phyloP scores from a whole-genome alignment of 768 basidiomycete species.

The Mycena capillaripes region DNA sequence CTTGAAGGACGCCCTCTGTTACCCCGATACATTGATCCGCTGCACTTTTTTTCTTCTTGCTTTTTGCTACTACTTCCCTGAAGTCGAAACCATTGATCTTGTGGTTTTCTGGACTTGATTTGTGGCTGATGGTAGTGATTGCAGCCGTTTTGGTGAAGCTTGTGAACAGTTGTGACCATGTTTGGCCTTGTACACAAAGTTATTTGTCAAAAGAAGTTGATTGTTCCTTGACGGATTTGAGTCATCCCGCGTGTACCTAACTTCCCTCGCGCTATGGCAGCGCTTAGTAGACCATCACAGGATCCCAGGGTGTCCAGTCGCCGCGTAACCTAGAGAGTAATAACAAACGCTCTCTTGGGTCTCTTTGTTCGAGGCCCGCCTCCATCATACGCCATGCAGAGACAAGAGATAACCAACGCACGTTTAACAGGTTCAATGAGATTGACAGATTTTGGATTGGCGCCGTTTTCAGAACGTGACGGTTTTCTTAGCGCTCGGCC shows the following conservation, averaged over 20 bases:
- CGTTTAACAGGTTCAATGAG: not conserved
- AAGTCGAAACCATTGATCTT: no score
- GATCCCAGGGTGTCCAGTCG: not conserved
- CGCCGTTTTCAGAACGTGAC: no score
- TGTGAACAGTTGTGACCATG: no score
- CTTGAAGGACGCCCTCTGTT: no score
- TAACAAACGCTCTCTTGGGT: not conserved
- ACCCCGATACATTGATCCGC: no score
- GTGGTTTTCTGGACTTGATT: no score
- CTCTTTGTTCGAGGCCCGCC: not conserved
- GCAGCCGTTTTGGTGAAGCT: no score
- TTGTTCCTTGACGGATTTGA: not conserved
- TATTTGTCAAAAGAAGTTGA: no score
- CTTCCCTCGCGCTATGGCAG: not conserved
- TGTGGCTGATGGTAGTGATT: no score
- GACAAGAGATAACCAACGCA: not conserved
- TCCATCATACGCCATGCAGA: not conserved
- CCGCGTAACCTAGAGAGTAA: not conserved
- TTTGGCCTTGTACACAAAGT: no score
- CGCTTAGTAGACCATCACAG: not conserved
- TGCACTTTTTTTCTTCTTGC: no score
- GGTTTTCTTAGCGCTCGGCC: not conserved
- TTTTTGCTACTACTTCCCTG: no score
- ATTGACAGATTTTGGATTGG: slow-evolving; percentile 3
- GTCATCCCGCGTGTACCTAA: not conserved